Evolutionary conservation across 352 stramenopile genomes (phyloP).

Genomic region (Phytophthora megakarya): DNA sequence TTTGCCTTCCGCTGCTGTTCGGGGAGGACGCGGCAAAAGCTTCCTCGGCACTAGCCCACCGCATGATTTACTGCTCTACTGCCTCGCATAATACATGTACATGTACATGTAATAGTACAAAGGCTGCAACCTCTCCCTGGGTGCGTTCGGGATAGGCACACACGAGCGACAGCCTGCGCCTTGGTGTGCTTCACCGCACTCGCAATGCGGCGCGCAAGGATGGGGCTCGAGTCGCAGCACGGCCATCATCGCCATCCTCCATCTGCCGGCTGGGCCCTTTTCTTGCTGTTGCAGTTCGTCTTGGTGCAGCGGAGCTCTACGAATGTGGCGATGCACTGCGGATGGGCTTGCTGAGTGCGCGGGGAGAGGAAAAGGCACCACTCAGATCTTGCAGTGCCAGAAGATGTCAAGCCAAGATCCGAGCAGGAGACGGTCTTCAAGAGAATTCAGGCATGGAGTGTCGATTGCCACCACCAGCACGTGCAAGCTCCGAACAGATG

Average conservation of each 20-base stretch:
- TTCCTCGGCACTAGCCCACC: conserved; percentile 11
- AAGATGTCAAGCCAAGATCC: conserved; percentile 33
- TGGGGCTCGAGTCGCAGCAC: conserved; percentile 23
- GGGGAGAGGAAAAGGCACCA: conserved; percentile 9
- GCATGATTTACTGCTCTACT: conserved; percentile 2
- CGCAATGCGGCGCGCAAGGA: conserved; percentile 27
- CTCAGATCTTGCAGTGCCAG: conserved; percentile 5
- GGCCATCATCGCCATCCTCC: conserved; percentile 19
- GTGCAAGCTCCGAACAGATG: conserved; percentile 28
- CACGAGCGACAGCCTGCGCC: conserved; percentile 28
- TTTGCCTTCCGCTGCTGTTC: conserved; percentile 14
- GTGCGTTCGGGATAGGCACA: conserved; percentile 30
- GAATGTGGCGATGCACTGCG: neutral
- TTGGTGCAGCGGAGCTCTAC: neutral
- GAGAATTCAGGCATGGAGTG: conserved; percentile 19
- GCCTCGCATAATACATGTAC: neutral
- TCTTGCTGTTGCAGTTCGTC: conserved; percentile 36
- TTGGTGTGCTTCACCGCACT: neutral
- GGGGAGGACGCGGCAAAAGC: conserved; percentile 11
- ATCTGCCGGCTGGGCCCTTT: conserved; percentile 18
- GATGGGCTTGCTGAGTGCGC: conserved; percentile 18
- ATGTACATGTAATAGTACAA: no score
- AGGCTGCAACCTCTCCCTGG: conserved; percentile 9
- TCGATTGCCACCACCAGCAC: conserved; percentile 31
- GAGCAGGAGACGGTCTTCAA: conserved; percentile 7